Conservation (phyloP, 108 stramenopile species). For the Epithemia pelagica region DNA sequence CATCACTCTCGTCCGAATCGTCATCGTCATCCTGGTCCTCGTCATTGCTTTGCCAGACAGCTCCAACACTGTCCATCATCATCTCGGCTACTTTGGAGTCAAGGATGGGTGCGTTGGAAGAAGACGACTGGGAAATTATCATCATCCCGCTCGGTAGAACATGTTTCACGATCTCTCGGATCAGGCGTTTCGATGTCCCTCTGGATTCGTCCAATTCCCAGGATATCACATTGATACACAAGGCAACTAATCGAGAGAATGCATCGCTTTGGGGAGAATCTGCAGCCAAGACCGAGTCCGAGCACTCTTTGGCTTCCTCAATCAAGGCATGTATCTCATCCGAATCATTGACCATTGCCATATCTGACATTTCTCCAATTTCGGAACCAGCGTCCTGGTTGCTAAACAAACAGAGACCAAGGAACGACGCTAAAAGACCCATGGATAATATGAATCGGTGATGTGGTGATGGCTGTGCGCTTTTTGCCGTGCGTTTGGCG, state of each 20-base stretch:
- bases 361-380: background rate
- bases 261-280: conserved; percentile 25
- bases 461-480: background rate
- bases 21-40: conserved; percentile 44
- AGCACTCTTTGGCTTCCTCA: background rate
- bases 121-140: conserved; percentile 14
- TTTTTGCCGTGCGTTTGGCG: too few species aligned
- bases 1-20: conserved; percentile 20
- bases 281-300: background rate
- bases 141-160: conserved; percentile 58
- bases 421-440: background rate
- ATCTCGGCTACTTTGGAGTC: conserved; percentile 44
- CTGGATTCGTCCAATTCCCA: conserved; percentile 31
- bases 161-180: conserved; percentile 61
- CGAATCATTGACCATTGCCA: background rate
- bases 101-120: conserved; percentile 26
- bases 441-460: background rate
- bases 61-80: conserved; percentile 59
- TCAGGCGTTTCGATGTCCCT: conserved; percentile 60
- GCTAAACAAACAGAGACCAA: background rate
- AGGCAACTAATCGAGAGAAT: conserved; percentile 43
- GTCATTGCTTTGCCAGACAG: conserved; percentile 10
- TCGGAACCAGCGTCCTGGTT: background rate
- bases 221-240: conserved; percentile 61
- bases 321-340: background rate